These are phyloP conservation scores for Rhodotorula graminis DNA, from an alignment of 768 basidiomycete genomes.

Conservation along the genomic window DNA sequence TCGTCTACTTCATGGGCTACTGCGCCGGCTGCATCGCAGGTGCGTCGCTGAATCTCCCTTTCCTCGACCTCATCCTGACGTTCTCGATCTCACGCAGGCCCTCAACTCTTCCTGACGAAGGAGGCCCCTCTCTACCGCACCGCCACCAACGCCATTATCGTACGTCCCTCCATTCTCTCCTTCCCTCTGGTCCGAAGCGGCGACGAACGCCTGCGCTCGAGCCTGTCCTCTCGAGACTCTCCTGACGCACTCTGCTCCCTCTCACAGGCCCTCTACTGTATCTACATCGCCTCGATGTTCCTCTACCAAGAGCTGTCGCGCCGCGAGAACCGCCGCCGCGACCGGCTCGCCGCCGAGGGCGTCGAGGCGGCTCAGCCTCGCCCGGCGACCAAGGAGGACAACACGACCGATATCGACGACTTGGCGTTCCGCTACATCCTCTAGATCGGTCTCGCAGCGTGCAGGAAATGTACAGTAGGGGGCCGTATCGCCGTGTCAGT, in stretches of 20 bases:
- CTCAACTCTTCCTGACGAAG: constrained; percentile 13
- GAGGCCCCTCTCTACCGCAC: constrained; percentile 39
- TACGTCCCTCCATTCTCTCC: background rate
- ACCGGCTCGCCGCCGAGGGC: constrained; percentile 38
- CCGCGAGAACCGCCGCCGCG: constrained; percentile 40
- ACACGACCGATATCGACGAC: constrained; percentile 38
- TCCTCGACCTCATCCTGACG: background rate
- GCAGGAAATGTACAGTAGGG: background rate
- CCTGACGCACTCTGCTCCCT: background rate
- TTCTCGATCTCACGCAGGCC: background rate
- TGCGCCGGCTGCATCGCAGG: constrained; percentile 16
- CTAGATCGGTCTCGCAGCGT: background rate
- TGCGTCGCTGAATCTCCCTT: background rate
- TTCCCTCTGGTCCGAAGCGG: too few relatives aligned
- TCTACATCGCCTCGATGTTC: constrained; percentile 31
- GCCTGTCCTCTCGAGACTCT: too few relatives aligned
- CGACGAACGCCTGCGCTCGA: background rate
- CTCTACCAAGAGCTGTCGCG: constrained; percentile 34
- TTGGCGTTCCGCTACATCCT: constrained; percentile 39
- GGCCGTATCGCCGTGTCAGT: too few relatives aligned
- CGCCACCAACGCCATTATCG: constrained; percentile 36
- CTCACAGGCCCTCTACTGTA: constrained; percentile 27
- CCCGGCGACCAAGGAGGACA: constrained; percentile 30
- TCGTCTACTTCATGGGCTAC: constrained; percentile 15
- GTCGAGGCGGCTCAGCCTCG: constrained; percentile 33